phyloP scores from a whole-genome alignment of 2,329 filamentous ascomycete species.

The Aspergillus sp. region DNA sequence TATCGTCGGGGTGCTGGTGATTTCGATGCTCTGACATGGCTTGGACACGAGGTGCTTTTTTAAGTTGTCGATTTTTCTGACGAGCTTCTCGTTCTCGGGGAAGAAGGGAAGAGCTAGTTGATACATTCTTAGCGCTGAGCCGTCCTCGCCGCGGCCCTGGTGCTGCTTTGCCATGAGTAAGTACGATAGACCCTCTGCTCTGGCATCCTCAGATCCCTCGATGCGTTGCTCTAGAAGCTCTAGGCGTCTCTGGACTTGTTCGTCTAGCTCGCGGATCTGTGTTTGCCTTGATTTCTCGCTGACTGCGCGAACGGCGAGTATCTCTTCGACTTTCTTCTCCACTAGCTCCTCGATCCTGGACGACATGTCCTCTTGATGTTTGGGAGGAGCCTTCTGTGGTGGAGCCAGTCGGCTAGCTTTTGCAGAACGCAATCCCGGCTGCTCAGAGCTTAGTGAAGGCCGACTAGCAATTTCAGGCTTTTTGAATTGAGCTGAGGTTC shows the following conservation, averaged over 20 bases:
- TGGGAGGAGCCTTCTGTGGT: constrained; percentile 28
- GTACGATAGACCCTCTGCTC: constrained; percentile 79
- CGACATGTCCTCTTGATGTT: constrained; percentile 56
- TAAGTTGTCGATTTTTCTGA: constrained; percentile 54
- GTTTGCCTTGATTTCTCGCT: constrained; percentile 53
- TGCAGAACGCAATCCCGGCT: constrained; percentile 43
- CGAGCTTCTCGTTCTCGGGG: constrained; percentile 76
- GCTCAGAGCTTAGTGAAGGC: constrained; percentile 39
- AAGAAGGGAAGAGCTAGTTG: constrained; percentile 82
- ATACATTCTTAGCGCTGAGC: constrained; percentile 79
- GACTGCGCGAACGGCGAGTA: constrained; percentile 71
- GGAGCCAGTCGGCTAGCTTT: constrained; percentile 47
- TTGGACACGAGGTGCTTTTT: constrained; percentile 49
- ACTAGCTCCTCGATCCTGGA: constrained; percentile 87
- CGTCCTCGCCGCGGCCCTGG: constrained; percentile 77
- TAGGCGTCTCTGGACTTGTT: constrained; percentile 76
- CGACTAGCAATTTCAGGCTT: constrained; percentile 48
- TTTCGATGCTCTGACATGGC: constrained; percentile 16
- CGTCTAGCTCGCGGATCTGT: constrained; percentile 60
- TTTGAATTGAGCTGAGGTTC: constrained; percentile 44
- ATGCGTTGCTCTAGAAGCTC: constrained; percentile 86
- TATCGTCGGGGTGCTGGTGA: constrained; percentile 14
- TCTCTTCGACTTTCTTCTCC: constrained; percentile 86
- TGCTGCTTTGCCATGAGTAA: constrained; percentile 91
- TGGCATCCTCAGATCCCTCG: constrained; percentile 70